A percentile compares a stretch with the other conserved stretches of the same genome.
Evolutionary conservation across 805 yeast species (phyloP).

Genomic region (Aciculoconidium aculeatum): DNA sequence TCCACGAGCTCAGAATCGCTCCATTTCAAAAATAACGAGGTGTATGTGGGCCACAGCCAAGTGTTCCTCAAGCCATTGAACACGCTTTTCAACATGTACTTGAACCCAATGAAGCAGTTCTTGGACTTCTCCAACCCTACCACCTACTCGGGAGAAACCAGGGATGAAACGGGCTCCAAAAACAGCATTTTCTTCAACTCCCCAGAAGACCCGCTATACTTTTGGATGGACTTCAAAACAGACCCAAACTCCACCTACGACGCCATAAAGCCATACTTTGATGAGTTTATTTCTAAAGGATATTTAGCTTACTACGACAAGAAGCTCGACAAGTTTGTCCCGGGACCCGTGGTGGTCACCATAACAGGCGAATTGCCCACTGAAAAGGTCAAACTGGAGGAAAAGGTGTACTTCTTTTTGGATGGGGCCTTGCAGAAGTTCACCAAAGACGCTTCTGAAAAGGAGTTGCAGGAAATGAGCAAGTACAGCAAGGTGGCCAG

Average conservation of each 20-base stretch:
- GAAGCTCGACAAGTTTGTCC: constrained; percentile 21
- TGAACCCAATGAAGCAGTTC: constrained; percentile 46
- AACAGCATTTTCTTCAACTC: constrained; percentile 37
- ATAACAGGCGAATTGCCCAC: constrained; percentile 63
- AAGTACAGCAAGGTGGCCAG: constrained; percentile 37
- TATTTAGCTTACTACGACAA: constrained; percentile 48
- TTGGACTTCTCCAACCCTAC: constrained; percentile 43
- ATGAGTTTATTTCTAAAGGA: constrained; percentile 40
- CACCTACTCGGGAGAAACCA: constrained; percentile 6
- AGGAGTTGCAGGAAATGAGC: constrained; percentile 17
- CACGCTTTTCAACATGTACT: constrained; percentile 46
- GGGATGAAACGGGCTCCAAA: constrained; percentile 12
- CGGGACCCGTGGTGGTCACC: constrained; percentile 57
- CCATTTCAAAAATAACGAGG: constrained; percentile 28
- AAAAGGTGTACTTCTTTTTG: constrained; percentile 35
- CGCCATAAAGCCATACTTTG: constrained; percentile 38
- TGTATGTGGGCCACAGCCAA: constrained; percentile 61
- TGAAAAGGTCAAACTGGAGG: constrained; percentile 22
- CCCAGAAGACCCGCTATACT: constrained; percentile 46
- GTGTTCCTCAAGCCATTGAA: constrained; percentile 38
- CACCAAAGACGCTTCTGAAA: constrained; percentile 14
- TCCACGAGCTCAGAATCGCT: constrained; percentile 10
- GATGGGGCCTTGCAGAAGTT: constrained; percentile 47
- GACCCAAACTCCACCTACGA: constrained; percentile 46
- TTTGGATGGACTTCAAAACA: constrained; percentile 61